phyloP scores from a whole-genome alignment of 176 grass and related monocot species.

The Oryza longistaminata region DNA sequence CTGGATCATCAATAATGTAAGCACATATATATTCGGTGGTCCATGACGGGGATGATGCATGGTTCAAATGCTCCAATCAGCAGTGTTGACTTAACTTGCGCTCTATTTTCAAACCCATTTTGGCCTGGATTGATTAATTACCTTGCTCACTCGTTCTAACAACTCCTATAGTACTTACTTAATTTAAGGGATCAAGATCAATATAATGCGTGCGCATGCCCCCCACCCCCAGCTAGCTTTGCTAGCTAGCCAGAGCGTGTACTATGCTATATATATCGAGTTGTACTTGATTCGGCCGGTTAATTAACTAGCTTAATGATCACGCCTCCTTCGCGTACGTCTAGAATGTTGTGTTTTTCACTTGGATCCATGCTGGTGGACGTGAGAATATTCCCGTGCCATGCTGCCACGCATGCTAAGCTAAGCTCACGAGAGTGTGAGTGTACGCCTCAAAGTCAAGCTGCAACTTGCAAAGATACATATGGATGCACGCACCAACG shows the following conservation, averaged over 20 bases:
- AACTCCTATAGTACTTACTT: too few relatives aligned
- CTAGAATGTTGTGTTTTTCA: constrained; percentile 19
- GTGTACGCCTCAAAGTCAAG: background rate
- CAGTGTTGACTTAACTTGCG: too few relatives aligned
- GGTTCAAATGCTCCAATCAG: background rate
- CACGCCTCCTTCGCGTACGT: background rate
- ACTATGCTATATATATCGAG: too few relatives aligned
- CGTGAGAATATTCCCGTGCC: constrained; percentile 27
- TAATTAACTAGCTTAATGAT: background rate
- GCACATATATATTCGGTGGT: background rate
- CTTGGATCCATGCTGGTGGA: background rate
- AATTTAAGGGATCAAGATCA: too few relatives aligned
- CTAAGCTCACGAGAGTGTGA: background rate
- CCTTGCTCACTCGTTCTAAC: too few relatives aligned
- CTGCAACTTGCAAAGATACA: constrained; percentile 22
- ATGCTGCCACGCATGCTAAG: background rate
- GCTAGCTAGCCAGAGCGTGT: too few relatives aligned
- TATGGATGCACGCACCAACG: background rate
- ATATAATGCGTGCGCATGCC: too few relatives aligned
- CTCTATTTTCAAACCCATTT: too few relatives aligned
- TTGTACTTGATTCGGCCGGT: background rate
- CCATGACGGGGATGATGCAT: background rate
- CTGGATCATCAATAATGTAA: background rate
- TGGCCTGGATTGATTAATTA: too few relatives aligned
- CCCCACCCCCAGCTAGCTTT: too few relatives aligned